Percentiles rank a stretch among this genome's conserved stretches.
These are phyloP conservation scores for Saksenaea vasiformis DNA, from an alignment of 371 early-diverging fungal genomes.

Conservation along the genomic window DNA sequence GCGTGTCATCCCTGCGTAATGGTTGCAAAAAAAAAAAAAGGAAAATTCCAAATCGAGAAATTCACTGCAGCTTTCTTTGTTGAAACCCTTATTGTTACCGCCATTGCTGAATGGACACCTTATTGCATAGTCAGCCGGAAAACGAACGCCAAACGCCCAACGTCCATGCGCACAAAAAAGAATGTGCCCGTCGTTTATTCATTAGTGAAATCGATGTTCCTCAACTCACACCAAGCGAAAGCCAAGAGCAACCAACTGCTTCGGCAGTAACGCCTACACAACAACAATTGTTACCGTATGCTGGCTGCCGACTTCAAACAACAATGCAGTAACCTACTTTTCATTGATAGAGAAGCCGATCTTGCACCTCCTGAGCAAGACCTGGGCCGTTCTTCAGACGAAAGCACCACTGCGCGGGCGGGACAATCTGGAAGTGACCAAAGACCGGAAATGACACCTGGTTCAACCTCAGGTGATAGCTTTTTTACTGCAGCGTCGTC, in stretches of 20 bases:
- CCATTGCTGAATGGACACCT: background rate
- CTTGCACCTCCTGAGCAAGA: background rate
- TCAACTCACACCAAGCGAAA: background rate
- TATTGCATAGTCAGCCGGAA: background rate
- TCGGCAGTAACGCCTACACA: background rate
- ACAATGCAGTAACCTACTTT: background rate
- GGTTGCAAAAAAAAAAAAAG: no score
- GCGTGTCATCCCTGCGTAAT: no score
- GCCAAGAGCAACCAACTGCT: background rate
- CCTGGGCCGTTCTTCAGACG: background rate
- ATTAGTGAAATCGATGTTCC: background rate
- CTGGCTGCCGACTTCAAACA: background rate
- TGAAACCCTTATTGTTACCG: no score
- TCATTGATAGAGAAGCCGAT: background rate
- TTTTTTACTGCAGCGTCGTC: slow-evolving; percentile 4
- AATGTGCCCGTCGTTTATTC: background rate
- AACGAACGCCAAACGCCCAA: background rate
- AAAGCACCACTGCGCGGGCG: background rate
- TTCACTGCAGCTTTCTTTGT: no score
- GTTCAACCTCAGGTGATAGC: background rate
- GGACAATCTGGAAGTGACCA: background rate
- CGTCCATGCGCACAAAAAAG: background rate
- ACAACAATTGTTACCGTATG: background rate
- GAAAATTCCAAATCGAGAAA: no score
- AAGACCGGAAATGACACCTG: background rate